Evolutionary conservation across 1,284 basidiomycete species (phyloP).

Genomic region (Ceratorhiza oryzae-sativae): DNA sequence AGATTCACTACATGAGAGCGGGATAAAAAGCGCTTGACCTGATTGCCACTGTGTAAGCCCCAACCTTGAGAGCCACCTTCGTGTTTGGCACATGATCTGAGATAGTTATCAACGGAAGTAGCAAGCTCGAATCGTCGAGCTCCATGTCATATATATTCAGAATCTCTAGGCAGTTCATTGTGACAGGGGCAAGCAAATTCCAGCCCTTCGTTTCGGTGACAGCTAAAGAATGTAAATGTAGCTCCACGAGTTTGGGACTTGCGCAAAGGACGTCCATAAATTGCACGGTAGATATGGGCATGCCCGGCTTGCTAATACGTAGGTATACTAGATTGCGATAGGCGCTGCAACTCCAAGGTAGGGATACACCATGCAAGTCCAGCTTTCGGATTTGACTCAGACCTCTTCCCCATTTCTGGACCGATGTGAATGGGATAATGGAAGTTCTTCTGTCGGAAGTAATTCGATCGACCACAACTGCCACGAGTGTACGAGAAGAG

Average conservation of each 20-base stretch:
- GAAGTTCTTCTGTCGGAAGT: no score
- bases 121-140: neutral
- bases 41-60: neutral
- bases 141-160: neutral
- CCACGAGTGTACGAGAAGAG: no score
- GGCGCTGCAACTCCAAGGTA: no score
- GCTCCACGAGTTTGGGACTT: neutral
- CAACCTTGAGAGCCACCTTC: neutral
- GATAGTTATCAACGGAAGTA: neutral
- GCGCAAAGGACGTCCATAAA: neutral
- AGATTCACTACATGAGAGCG: neutral
- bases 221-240: neutral
- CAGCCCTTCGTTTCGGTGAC: neutral
- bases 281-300: neutral
- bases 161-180: neutral
- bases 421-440: no score
- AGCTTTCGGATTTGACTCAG: no score
- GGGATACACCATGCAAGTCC: no score
- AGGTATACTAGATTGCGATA: no score
- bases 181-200: neutral
- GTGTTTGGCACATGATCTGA: neutral
- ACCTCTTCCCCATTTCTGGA: no score
- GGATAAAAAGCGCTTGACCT: neutral
- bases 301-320: no score
- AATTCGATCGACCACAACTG: no score